Conservation (phyloP, 768 basidiomycete species). For the Trametes cingulata region DNA sequence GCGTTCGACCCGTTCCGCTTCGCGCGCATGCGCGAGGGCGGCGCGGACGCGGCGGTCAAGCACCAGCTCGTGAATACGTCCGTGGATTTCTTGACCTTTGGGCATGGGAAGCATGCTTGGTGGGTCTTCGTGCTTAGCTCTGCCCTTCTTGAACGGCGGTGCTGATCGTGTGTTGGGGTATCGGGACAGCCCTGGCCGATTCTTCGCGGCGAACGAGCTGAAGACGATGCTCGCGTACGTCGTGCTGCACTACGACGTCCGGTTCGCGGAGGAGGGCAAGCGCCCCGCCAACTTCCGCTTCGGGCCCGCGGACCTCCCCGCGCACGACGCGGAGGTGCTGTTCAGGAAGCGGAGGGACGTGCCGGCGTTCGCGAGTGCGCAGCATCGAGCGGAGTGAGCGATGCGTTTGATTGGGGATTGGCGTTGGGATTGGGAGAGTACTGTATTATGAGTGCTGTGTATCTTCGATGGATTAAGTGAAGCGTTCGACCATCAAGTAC, state of each 20-base stretch:
- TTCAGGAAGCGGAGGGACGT: slow-evolving; percentile 37
- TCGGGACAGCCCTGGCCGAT: slow-evolving; percentile 16
- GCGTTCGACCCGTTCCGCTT: slow-evolving; percentile 55
- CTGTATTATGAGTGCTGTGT: no score
- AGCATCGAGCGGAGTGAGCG: slow-evolving; percentile 29
- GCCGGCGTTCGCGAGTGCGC: no score
- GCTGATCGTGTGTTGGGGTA: not conserved
- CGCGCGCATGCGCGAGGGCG: slow-evolving; percentile 32
- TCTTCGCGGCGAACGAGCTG: slow-evolving; percentile 35
- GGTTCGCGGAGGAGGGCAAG: slow-evolving; percentile 30
- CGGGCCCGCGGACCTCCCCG: slow-evolving; percentile 21
- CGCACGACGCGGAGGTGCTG: slow-evolving; percentile 26
- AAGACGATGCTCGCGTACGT: slow-evolving; percentile 37
- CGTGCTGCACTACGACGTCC: slow-evolving; percentile 35
- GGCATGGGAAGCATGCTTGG: slow-evolving; percentile 34
- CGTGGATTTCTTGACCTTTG: slow-evolving; percentile 30
- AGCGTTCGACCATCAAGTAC: no score
- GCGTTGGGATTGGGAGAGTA: no score
- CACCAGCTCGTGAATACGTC: slow-evolving; percentile 39
- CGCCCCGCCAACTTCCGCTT: slow-evolving; percentile 25
- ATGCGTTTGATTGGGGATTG: no score
- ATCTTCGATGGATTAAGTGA: no score
- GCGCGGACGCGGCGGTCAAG: slow-evolving; percentile 35
- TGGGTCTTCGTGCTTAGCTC: slow-evolving; percentile 2
- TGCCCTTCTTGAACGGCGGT: not conserved